Base-by-base conservation (phyloP, 306 rosid species). In the Castanea sativa region DNA sequence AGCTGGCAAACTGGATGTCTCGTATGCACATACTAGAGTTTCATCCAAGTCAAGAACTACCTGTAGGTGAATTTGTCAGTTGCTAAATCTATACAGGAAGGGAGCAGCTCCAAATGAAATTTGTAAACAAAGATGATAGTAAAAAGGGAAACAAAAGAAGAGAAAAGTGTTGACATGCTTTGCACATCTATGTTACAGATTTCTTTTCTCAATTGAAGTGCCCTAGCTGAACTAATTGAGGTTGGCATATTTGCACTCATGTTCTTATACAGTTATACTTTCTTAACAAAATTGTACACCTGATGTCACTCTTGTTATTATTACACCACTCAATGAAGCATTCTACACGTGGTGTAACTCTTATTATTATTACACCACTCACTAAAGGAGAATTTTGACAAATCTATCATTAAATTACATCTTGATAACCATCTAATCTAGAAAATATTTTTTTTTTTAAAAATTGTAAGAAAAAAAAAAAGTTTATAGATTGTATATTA, bases 21-120 rank as follows among this genome's bases (percentile, higher is more conserved):
- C 96, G 51, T 95, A 95, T 35, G 99, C 97, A 79, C 98, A 91
- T 49, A 92, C 85, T 29, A 92, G 86, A 57, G 98, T 95, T 84
- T 95, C 99, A 73, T 95, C 99, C 80, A 95, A 91, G 82, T 95
- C 97, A 75, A 95, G 96, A 80, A 95, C 99, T 19, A 95, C 99
- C 98, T 95, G 79, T 79, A 83, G 25, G 25, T 68, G 53, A 33
- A 33, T 68, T 83, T 56, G 53, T 75, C 59, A 82, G 73, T 67
- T 67, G 13, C 25, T 13, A 67, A 6, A 19, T 33, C 51, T 67
- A 67, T 33, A 3, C n/a, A 27, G 38, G 41, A 12, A 67, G 51
- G 51, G 1, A 67, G 23, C 52, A 67, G 51, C 52, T 33, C 35
- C 21, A 32, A 7, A 32, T 3, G 11, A 32, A 33, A 33, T 5